phyloP scores from a whole-genome alignment of 495 filamentous ascomycete genomes.

The Massariosphaeria phaeospora region DNA sequence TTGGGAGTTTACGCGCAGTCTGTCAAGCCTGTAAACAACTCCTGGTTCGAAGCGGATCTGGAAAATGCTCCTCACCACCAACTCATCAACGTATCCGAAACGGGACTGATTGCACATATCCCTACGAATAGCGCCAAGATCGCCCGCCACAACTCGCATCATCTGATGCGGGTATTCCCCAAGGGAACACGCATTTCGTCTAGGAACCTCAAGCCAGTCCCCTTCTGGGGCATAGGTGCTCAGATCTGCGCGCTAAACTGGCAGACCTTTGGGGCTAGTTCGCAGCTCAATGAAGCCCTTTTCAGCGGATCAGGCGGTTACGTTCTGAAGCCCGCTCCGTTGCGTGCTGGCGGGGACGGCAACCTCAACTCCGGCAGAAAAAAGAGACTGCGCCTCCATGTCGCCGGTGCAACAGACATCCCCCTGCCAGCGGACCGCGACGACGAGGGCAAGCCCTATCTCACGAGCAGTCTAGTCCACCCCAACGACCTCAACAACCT shows the following conservation, averaged over 20 bases:
- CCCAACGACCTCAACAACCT: conserved; percentile 40
- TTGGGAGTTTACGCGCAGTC: conserved; percentile 55
- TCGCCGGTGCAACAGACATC: conserved; percentile 50
- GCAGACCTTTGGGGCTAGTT: conserved; percentile 51
- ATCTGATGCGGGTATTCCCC: conserved; percentile 54
- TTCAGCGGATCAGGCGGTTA: conserved; percentile 52
- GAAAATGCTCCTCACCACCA: conserved; percentile 50
- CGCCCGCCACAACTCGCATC: conserved; percentile 46
- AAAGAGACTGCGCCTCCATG: conserved; percentile 43
- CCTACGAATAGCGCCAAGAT: conserved; percentile 40
- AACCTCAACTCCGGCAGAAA: conserved; percentile 34
- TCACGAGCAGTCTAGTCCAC: conserved; percentile 51
- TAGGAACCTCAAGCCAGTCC: conserved; percentile 47
- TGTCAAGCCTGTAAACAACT: conserved; percentile 50
- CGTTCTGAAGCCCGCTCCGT: conserved; percentile 49
- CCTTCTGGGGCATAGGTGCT: conserved; percentile 52
- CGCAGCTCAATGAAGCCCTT: conserved; percentile 55
- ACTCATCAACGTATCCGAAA: conserved; percentile 55
- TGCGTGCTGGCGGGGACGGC: conserved; percentile 48
- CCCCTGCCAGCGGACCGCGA: conserved; percentile 42
- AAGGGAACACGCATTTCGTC: conserved; percentile 55
- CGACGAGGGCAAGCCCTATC: conserved; percentile 46
- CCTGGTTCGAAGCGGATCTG: conserved; percentile 45
- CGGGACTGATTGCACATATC: conserved; percentile 43
- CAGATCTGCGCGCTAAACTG: conserved; percentile 57